These are phyloP conservation scores for Symbiotaphrina buchneri DNA, from an alignment of 495 filamentous ascomycete species.

Conservation along the genomic window DNA sequence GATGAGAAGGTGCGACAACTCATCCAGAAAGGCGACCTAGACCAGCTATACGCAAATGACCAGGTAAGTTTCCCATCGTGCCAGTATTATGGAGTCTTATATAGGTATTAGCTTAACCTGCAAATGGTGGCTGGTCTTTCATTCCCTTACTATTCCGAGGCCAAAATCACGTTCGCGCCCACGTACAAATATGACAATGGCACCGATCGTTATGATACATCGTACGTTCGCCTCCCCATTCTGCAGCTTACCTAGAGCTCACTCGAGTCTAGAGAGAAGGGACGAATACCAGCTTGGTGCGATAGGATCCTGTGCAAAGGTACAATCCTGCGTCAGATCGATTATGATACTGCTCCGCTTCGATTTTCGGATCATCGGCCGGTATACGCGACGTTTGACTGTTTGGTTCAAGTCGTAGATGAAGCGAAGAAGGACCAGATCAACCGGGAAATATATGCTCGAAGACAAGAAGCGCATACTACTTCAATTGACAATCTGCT, in stretches of 20 bases:
- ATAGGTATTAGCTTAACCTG: conserved; percentile 45
- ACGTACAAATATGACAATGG: conserved; percentile 93
- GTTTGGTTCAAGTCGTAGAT: conserved; percentile 56
- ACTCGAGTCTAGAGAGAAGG: conserved; percentile 77
- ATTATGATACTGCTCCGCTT: conserved; percentile 58
- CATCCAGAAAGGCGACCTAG: conserved; percentile 43
- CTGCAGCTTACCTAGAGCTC: conserved; percentile 2
- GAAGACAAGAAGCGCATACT: conserved; percentile 26
- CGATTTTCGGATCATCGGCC: conserved; percentile 86
- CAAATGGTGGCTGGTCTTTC: conserved; percentile 86
- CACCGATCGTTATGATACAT: conserved; percentile 74
- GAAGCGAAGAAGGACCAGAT: conserved; percentile 47
- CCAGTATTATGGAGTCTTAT: conserved; percentile 5
- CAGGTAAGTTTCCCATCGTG: conserved; percentile 29
- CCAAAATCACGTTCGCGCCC: conserved; percentile 60
- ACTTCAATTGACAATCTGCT: conserved; percentile 17
- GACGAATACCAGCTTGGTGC: conserved; percentile 90
- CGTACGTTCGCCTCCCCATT: conserved; percentile 27
- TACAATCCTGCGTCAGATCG: conserved; percentile 52
- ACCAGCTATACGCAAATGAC: conserved; percentile 76
- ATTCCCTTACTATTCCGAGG: conserved; percentile 82
- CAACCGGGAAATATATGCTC: conserved; percentile 46
- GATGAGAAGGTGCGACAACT: conserved; percentile 61
- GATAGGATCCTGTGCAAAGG: conserved; percentile 83
- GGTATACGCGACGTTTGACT: conserved; percentile 75